A percentile compares a stretch with the other conserved stretches of the same genome.
phyloP scores from a whole-genome alignment of 805 yeast species.

The Kuraishia piskuri region DNA sequence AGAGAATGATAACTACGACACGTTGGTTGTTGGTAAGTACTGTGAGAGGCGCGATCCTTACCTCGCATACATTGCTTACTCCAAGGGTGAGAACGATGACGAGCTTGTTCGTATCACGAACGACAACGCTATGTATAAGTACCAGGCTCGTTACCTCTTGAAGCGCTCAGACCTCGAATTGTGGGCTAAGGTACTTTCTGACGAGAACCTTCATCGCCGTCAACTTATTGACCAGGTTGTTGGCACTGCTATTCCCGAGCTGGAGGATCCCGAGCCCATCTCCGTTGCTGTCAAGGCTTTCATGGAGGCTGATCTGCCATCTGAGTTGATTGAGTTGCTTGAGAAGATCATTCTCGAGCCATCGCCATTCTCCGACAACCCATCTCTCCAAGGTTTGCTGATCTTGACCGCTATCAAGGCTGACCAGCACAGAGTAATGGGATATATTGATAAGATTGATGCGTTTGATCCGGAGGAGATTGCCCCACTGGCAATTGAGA shows the following conservation, averaged over 20 bases:
- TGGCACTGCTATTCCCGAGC: constrained; percentile 93
- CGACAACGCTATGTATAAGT: constrained; percentile 96
- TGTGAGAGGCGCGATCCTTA: constrained; percentile 99
- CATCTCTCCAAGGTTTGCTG: constrained; percentile 88
- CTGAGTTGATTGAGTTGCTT: constrained; percentile 86
- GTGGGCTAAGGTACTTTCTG: constrained; percentile 73
- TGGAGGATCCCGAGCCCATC: constrained; percentile 87
- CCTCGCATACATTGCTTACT: constrained; percentile 94
- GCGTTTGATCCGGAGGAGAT: constrained; percentile 90
- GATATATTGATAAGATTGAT: constrained; percentile 83
- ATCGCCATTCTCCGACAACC: constrained; percentile 92
- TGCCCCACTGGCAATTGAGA: constrained; percentile 85
- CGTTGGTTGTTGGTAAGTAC: constrained; percentile 93
- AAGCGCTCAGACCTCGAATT: constrained; percentile 77
- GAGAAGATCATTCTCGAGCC: constrained; percentile 97
- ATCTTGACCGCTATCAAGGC: constrained; percentile 94
- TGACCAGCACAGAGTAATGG: constrained; percentile 75
- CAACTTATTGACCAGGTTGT: constrained; percentile 90
- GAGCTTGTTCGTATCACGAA: constrained; percentile 89
- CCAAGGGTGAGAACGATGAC: constrained; percentile 86
- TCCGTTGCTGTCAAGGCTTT: constrained; percentile 91
- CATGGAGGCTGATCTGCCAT: constrained; percentile 90
- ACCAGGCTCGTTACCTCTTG: constrained; percentile 94
- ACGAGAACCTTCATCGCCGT: constrained; percentile 80
- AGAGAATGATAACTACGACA: constrained; percentile 84